Base-by-base conservation (phyloP, 768 basidiomycete genomes). In the Daedaleopsis sinensis region DNA sequence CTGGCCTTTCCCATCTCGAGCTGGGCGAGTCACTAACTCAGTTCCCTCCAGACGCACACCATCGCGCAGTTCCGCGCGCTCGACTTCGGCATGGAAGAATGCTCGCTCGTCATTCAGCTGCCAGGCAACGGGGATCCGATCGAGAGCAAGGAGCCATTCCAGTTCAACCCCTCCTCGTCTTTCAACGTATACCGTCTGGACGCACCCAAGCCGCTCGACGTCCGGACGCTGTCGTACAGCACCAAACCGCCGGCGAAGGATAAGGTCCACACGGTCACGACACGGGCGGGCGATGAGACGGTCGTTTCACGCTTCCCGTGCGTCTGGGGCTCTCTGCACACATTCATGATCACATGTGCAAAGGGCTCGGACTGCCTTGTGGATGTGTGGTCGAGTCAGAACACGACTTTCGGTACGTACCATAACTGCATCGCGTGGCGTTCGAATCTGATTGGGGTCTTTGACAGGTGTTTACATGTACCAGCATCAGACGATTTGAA, bases 1-100 rank as follows among this genome's bases (percentile, higher is more conserved):
- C 27, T 42, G 11, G 11, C 39, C 39, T 42, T 13, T 42, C 18
- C 13, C 39, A 42, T 42, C 39, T 42, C 27, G 5, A 42, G 39
- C 39, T 12, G 13, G 5, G 39, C 3, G 13, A 12, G 39, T 42
- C 13, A 13, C 39, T 42, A 18, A 42, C 39, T 42, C 39, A 10
- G 39, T 42, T 42, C 39, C 11, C 27, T 18, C 51, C 52, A 71
- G 70, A 59, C 57, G 4, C 58, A 59, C 49, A 71, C 67, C 1
- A 64, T 71, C 44, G 59, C 62, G 21, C 70, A 71, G 48, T 71
- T 71, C 63, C 62, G 69, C 38, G 62, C 61, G n/a, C 51, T 71
- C 51, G 70, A 71, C 61, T 70, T 61, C 46, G 67, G 70, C 10
- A 71, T 71, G 70, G 70, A 71, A 47, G 55, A 59, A 7, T 71